Conservation (phyloP, 2,329 filamentous ascomycete genomes). For the Septoria linicola region DNA sequence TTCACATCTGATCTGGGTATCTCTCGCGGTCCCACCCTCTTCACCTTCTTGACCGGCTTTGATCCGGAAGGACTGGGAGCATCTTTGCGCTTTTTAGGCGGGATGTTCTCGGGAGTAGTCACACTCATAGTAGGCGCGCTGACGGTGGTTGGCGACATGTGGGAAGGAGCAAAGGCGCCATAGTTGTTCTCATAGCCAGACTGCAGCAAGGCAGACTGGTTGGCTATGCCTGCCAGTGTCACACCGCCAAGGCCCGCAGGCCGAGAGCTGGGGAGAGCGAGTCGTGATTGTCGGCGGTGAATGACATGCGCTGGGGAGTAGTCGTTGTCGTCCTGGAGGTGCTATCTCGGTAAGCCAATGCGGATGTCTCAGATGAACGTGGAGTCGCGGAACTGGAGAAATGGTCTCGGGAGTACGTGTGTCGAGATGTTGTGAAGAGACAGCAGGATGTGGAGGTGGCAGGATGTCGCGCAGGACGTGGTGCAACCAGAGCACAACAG, state of each 20-base stretch:
- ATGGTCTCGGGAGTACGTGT: constrained; percentile 5
- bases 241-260: constrained; percentile 19
- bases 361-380: constrained; percentile 4
- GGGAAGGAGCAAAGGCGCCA: constrained; percentile 20
- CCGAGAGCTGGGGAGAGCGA: constrained; percentile 7
- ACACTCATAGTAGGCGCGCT: constrained; percentile 11
- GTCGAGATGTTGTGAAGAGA: too few species aligned
- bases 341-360: constrained; percentile 2
- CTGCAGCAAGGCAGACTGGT: constrained; percentile 53
- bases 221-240: constrained; percentile 37
- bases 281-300: too few species aligned
- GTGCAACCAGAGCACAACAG: too few species aligned
- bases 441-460: too few species aligned
- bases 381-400: constrained; percentile 3
- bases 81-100: constrained; percentile 31
- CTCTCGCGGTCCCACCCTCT: constrained; percentile 32
- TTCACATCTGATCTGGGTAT: constrained; percentile 29
- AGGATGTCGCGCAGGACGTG: too few species aligned
- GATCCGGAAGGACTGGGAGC: constrained; percentile 27
- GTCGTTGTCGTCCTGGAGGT: constrained; percentile 8
- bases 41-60: constrained; percentile 36
- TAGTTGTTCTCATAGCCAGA: constrained; percentile 72
- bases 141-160: constrained; percentile 23
- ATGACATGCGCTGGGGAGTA: too few species aligned
- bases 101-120: constrained; percentile 6